Evolutionary conservation across 2,329 filamentous ascomycete genomes (phyloP), one percentile per base, ranked within the genome.

Genomic region (Trichoderma arundinaceum): DNA sequence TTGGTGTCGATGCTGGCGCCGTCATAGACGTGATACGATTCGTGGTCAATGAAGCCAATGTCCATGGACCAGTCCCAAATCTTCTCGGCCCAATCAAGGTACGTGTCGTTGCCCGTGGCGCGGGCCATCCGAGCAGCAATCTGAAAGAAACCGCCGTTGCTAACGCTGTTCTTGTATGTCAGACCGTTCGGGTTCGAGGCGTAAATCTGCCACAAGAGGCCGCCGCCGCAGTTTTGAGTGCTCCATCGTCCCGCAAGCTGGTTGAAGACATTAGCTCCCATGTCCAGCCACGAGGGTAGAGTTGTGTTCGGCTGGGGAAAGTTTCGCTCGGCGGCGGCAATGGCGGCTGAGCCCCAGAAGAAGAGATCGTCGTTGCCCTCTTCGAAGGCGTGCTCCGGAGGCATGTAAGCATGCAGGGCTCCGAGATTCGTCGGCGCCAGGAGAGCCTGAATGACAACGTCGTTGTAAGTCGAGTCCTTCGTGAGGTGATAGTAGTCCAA

Each of bases 91-190:
- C 89, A 92, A 17, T 90, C 83, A 13, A 80, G 68, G 71, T 91
- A 91, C 0, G 85, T 89, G 57, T 83, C 75, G 71, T 91, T 89
- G 15, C 86, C 87, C 0, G 89, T 91, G 67, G 86, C 88, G 53
- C 89, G 86, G 32, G 89, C 90, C 13, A 94, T 82, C 17, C 92
- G 88, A 1, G 92, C 91, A 4, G 90, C 88, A 12, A 96, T 83
- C 72, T 94, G 90, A 77, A 96, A 94, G 74, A 95, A 87, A n/a
- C 88, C 89, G 48, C 91, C 92, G 75, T 95, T 95, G 68, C 88
- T 89, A 71, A 94, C 86, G 6, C 88, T 84, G 79, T 94, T 94
- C 78, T 94, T 95, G 84, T 96, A 95, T 72, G 87, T 84, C 75
- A 93, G 89, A 13, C 92, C 92, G 68, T 88, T 88, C 53, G 81